A percentile compares a stretch with the other conserved stretches of the same genome.
Evolutionary conservation across 305 asterid species (phyloP).

Genomic region (Salvia sclarea): DNA sequence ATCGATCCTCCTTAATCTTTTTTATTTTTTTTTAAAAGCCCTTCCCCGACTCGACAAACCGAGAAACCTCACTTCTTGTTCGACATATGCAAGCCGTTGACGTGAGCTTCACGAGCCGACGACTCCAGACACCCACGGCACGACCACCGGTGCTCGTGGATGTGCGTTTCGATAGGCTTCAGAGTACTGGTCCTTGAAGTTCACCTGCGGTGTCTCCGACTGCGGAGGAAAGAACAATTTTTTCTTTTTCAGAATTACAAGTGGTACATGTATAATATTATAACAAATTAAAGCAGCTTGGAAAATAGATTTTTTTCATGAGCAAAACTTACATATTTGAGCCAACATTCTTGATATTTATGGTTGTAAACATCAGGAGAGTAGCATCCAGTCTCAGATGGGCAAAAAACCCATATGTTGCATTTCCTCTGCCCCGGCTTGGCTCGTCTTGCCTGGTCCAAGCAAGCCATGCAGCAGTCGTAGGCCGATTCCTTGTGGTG

Average conservation of each 20-base stretch:
- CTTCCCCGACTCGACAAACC: no score
- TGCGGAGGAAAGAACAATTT: no score
- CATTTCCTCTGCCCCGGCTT: conserved; percentile 61
- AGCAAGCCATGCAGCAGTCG: conserved; percentile 91
- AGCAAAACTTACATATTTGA: conserved; percentile 65
- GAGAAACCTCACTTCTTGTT: background rate
- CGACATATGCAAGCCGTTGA: background rate
- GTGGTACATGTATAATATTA: no score
- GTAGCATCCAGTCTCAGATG: conserved; percentile 70
- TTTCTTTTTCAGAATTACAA: no score
- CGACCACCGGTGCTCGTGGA: conserved; percentile 71
- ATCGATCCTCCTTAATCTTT: no score
- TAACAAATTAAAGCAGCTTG: no score
- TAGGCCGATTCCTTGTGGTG: conserved; percentile 89
- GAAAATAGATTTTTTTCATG: conserved; percentile 3
- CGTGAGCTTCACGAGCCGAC: conserved; percentile 30
- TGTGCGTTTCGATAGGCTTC: conserved; percentile 67
- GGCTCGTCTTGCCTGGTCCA: conserved; percentile 75
- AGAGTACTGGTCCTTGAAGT: conserved; percentile 66
- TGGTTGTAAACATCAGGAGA: conserved; percentile 85
- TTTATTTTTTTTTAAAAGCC: no score
- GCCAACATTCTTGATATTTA: conserved; percentile 89
- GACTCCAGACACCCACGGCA: conserved; percentile 90
- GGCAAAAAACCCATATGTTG: conserved; percentile 90
- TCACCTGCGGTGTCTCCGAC: conserved; percentile 66